phyloP scores from a whole-genome alignment of 805 yeast species.

The Grigorovia yakushimaensis region DNA sequence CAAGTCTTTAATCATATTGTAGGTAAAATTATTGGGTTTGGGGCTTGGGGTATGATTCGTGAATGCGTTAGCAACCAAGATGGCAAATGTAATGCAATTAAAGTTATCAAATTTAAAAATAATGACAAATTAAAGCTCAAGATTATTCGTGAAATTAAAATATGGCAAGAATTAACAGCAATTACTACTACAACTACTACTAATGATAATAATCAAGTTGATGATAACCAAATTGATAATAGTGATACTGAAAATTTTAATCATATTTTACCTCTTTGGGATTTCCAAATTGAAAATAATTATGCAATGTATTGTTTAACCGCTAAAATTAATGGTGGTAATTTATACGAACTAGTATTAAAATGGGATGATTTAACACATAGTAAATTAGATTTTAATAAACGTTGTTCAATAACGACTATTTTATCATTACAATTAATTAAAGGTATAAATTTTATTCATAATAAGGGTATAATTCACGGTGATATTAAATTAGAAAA shows the following conservation, averaged over 20 bases:
- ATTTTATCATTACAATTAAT: constrained; percentile 44
- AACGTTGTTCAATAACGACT: constrained; percentile 30
- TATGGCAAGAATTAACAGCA: constrained; percentile 57
- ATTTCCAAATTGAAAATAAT: constrained; percentile 49
- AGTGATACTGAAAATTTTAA: constrained; percentile 32
- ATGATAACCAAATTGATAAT: neutral
- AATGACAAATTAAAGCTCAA: constrained; percentile 44
- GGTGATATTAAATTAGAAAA: constrained; percentile 81
- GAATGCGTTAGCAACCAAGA: constrained; percentile 41
- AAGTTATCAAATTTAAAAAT: constrained; percentile 44
- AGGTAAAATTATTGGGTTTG: constrained; percentile 74
- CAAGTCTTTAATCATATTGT: constrained; percentile 49
- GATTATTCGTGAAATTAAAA: constrained; percentile 58
- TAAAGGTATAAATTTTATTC: constrained; percentile 53
- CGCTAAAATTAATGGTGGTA: constrained; percentile 61
- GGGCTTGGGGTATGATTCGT: constrained; percentile 83
- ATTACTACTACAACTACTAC: too few relatives aligned
- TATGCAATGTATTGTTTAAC: constrained; percentile 64
- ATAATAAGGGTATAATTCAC: constrained; percentile 51
- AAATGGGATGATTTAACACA: constrained; percentile 47
- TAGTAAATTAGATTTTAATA: constrained; percentile 22
- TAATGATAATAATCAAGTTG: neutral
- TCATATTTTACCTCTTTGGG: constrained; percentile 52
- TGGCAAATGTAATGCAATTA: constrained; percentile 45
- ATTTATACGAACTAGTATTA: constrained; percentile 66